A percentile compares a stretch with the other conserved stretches of the same genome.
Evolutionary conservation across 2,329 filamentous ascomycete species (phyloP).

Genomic region (Colletotrichum tabaci): DNA sequence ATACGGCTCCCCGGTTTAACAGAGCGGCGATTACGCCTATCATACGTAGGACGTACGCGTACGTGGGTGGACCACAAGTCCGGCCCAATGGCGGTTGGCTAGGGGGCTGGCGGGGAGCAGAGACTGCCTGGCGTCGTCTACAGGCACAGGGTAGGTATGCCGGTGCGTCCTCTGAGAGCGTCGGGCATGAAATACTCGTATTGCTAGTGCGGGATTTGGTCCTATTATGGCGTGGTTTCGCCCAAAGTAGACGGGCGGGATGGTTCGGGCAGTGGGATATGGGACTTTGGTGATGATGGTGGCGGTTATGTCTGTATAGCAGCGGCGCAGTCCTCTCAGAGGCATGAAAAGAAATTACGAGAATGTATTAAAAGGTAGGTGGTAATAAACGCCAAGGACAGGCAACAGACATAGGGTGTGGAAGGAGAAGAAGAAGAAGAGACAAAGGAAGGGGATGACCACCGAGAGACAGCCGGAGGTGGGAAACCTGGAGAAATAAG

Average conservation of each 20-base stretch:
- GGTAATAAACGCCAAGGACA: neutral
- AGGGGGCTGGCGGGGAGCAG: constrained; percentile 11
- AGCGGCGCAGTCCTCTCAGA: constrained; percentile 35
- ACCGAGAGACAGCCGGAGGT: neutral
- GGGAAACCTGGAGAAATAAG: constrained; percentile 37
- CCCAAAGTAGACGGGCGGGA: neutral
- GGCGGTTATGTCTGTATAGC: neutral
- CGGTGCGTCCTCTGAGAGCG: constrained; percentile 10
- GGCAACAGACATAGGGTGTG: neutral
- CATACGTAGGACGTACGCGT: constrained; percentile 37
- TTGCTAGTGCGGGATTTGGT: constrained; percentile 16
- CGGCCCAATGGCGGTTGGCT: constrained; percentile 31
- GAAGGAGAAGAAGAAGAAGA: neutral
- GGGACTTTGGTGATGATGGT: constrained; percentile 5
- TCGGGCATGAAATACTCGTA: constrained; percentile 22
- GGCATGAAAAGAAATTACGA: constrained; percentile 27
- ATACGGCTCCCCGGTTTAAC: constrained; percentile 35
- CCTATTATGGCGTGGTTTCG: constrained; percentile 21
- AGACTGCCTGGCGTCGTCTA: neutral
- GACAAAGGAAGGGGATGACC: neutral
- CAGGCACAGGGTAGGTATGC: constrained; percentile 10
- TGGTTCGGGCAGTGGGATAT: constrained; percentile 7
- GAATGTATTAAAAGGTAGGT: constrained; percentile 22
- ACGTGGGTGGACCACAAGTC: constrained; percentile 24
- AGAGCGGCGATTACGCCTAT: constrained; percentile 37